phyloP scores from a whole-genome alignment of 1,139 yeast species.

The Yamadazyma taylorii region DNA sequence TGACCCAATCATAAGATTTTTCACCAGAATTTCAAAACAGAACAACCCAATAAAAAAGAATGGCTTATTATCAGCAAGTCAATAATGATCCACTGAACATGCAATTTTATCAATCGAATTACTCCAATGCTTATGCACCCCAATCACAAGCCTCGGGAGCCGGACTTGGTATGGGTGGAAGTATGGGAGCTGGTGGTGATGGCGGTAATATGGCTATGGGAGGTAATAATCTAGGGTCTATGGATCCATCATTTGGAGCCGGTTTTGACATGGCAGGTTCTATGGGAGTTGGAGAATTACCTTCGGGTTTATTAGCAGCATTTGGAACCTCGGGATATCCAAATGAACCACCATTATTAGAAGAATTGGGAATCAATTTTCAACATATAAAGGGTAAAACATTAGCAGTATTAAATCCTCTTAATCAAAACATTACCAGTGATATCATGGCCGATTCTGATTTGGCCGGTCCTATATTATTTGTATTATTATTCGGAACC shows the following conservation, averaged over 20 bases:
- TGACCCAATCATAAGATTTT: no score
- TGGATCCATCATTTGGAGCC: conserved; percentile 41
- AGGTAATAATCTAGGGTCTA: conserved; percentile 28
- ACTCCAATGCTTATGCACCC: conserved; percentile 28
- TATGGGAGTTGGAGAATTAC: conserved; percentile 56
- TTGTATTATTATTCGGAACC: conserved; percentile 87
- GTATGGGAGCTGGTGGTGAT: conserved; percentile 42
- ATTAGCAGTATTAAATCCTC: conserved; percentile 79
- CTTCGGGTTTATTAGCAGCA: conserved; percentile 84
- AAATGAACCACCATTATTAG: conserved; percentile 88
- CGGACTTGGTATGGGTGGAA: conserved; percentile 21
- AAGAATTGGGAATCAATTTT: conserved; percentile 92
- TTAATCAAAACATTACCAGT: conserved; percentile 55
- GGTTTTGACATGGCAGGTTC: conserved; percentile 47
- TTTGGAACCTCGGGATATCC: conserved; percentile 92
- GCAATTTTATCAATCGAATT: conserved; percentile 48
- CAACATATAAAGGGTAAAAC: conserved; percentile 85
- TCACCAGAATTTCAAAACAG: no score
- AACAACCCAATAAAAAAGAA: conserved; percentile 12
- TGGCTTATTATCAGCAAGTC: conserved; percentile 44
- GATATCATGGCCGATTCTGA: conserved; percentile 91
- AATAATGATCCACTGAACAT: conserved; percentile 36
- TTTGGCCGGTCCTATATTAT: conserved; percentile 91
- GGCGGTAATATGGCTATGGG: conserved; percentile 18
- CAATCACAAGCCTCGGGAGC: conserved; percentile 13